Base-by-base conservation (phyloP, 2,329 filamentous ascomycete genomes). In the Fusarium neocosmosporiellum region DNA sequence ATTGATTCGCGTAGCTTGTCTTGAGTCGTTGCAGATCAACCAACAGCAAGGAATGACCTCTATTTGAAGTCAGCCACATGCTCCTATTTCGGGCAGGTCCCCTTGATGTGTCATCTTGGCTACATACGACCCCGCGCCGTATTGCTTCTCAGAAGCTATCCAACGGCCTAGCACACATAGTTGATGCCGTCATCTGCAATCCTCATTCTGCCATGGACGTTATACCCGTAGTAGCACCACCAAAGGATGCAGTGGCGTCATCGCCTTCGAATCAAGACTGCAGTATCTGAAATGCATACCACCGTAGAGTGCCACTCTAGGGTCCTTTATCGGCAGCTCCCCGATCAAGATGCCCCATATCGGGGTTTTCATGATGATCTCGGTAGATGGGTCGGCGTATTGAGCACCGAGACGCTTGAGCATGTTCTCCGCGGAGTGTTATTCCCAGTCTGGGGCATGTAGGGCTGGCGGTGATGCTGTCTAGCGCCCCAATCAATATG, bases 131-230 rank as follows among this genome's bases (percentile, higher is more conserved):
- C 59, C 34, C 59, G 59, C 59, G 31, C 22, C 36, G 37, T 57
- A 54, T 18, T 57, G 5, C 36, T 36, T 33, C 39, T 20, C 13
- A 16, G 24, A 39, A 41, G 59, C 22, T 24, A 63, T 31, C 31
- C 11, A 36, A 33, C 16, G 18, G 41, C 14, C 50, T 11, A 59
- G 16, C 37, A 20, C 24, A 16, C 37, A 60, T 50, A 29, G 2
- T 43, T 11, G 24, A 72, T 72, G 70, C 71, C 70, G 70, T 58
- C 64, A 72, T 72, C 46, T 50, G 53, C 14, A 5, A 39, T 46
- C 22, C 22, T 36, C 53, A 67, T 67, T 39, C 64, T 67, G 59
- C 31, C 50, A 70, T 65, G 9, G 13, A 29, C 39, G 18, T 46
- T 60, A 36, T 34, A 43, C 29, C 31, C 59, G 22, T 48, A 6